Evolutionary conservation across 768 basidiomycete genomes (phyloP).

Genomic region (Russula emetica): DNA sequence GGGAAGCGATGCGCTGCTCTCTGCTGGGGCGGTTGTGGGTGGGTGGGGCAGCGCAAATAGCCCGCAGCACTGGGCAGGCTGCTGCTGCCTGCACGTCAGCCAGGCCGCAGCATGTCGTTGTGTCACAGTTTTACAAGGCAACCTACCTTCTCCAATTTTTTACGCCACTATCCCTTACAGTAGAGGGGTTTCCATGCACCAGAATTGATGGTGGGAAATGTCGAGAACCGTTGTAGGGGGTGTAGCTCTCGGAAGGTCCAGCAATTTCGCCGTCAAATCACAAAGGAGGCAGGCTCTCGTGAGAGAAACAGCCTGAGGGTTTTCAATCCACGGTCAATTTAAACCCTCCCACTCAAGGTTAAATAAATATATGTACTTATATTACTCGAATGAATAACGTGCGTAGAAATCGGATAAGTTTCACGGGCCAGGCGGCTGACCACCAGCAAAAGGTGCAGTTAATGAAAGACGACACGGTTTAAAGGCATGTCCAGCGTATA

Average conservation of each 20-base stretch:
- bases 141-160: slow-evolving; percentile 9
- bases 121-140: neutral
- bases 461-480: slow-evolving; percentile 11
- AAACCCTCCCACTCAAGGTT: neutral
- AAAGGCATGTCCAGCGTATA: slow-evolving; percentile 3
- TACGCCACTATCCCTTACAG: neutral
- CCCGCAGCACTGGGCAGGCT: no score
- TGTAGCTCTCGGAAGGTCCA: neutral
- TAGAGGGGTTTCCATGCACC: neutral
- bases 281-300: neutral
- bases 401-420: neutral
- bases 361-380: slow-evolving; percentile 3
- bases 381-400: neutral
- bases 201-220: neutral
- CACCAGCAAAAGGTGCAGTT: neutral
- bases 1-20: neutral
- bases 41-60: neutral
- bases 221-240: neutral
- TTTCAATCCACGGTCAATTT: neutral
- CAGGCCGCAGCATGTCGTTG: neutral
- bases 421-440: neutral
- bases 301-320: slow-evolving; percentile 11
- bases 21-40: no score
- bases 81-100: neutral
- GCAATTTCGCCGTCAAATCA: neutral